A percentile compares a stretch with the other conserved stretches of the same genome.
Conservation (phyloP, 2,329 filamentous ascomycete genomes). For the Ceratocystiopsis minuta region DNA sequence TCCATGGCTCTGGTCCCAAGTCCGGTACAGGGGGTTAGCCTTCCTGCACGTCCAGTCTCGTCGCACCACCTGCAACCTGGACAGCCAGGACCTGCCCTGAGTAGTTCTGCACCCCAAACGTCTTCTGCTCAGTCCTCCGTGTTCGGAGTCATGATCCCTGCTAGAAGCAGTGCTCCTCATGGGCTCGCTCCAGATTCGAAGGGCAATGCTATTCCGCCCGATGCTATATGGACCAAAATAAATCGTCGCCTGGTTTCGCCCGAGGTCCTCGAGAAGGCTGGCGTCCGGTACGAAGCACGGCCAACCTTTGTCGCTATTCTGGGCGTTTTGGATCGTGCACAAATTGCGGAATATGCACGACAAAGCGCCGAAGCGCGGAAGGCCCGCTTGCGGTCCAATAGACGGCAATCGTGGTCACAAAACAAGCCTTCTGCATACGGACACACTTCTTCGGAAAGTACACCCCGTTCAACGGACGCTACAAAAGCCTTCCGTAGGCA, state of each 20-base stretch:
- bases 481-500: too few species aligned
- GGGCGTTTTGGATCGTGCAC: constrained; percentile 31
- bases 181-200: constrained; percentile 31
- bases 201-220: constrained; percentile 35
- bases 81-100: not conserved
- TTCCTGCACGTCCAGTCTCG: too few species aligned
- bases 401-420: too few species aligned
- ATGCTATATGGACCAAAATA: constrained; percentile 43
- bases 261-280: constrained; percentile 35
- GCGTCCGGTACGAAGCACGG: constrained; percentile 40
- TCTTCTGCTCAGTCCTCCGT: not conserved
- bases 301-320: constrained; percentile 43
- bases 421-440: too few species aligned
- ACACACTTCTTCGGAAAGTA: too few species aligned
- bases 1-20: not conserved
- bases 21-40: too few species aligned
- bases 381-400: too few species aligned
- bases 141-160: constrained; percentile 8
- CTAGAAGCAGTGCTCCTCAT: constrained; percentile 9
- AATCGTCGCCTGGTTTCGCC: constrained; percentile 36
- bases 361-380: constrained; percentile 27
- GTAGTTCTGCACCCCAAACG: not conserved
- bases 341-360: constrained; percentile 33
- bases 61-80: too few species aligned
- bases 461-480: too few species aligned